Base-by-base conservation (phyloP, 23 red algal species). In the Gracilaria gracilis region DNA sequence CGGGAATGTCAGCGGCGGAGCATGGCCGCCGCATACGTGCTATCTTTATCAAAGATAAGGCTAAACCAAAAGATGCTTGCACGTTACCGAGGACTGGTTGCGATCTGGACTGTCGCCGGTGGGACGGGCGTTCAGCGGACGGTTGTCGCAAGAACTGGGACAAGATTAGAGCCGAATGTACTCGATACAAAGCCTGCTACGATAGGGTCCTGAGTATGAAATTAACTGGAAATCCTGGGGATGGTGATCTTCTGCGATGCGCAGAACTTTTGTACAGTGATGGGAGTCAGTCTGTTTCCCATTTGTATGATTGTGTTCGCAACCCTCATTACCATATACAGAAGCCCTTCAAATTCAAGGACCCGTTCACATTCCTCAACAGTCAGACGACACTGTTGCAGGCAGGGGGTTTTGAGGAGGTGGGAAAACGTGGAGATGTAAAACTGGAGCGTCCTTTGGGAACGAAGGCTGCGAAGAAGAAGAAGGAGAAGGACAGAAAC, bases 131-230 rank as follows among this genome's bases (percentile, higher is more conserved):
- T 1, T 85, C 81, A 34, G 6, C 62, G 14, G 81, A 65, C 14
- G 58, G 47, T 1, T 85, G 81, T 37, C 62, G 55, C 14, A 85
- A 85, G 34, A 13, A 7, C 15, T 85, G 81, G 58, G 58, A 61
- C 34, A 85, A 67, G 81, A 37, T 85, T 21, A 40, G 81, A 29
- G 57, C 34, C 17, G 57, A 65, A 51, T 36, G 34, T 19, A 70
- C 55, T 16, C 25, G 34, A 12, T 85, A 65, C 58, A 65, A 42
- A 37, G 58, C 57, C 1, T 49, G 47, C 9, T 39, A 23, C 4
- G 62, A 85, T 14, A 23, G 58, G 7, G 81, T 85, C 17, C 8
- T 23, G 2, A 19, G 15, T 7, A 70, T 70, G 58, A 49, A 67
- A 8, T 40, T 85, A 21, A 46, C 57, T 31, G 58, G 58, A 51